Base-by-base conservation (phyloP, 169 alveolate genomes). In the Babesia sp. region DNA sequence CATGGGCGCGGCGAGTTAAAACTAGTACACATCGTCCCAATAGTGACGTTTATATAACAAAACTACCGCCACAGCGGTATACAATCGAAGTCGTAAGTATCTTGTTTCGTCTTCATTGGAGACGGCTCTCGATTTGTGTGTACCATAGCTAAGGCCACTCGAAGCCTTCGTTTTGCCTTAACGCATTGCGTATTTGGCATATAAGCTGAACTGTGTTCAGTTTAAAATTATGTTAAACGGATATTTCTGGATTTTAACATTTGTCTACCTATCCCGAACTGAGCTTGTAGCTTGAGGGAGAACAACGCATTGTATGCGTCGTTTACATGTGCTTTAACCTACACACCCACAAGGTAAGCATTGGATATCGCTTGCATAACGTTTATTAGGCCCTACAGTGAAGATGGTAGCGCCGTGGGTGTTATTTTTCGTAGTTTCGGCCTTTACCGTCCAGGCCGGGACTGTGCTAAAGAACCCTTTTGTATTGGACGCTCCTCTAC, bases 191-290 rank as follows among this genome's bases (percentile, higher is more conserved):
- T 12, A 22, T 22, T 18, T 31, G 34, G 33, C 45, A 37, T 24
- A 20, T 11, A 5, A 28, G 56, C 71, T 60, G 56, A 16, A 60
- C 71, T 60, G 71, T 60, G 71, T 60, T 60, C 56, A 41, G 71
- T 28, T 8, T 14, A 8, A 41, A 28, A 28, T 9, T 34, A 55
- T n/a, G 18, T 14, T 8, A 5, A 24, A 8, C 42, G 41, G n/a
- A 0, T 8, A 34, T 28, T 8, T 18, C 37, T 9, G 64, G 42
- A 18, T 55, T 16, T 28, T 7, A 48, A 33, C 67, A n/a, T 34
- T 34, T 28, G 5, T 5, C n/a, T 8, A 11, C 16, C 24, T 7
- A 34, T 53, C 31, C 36, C 36, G 20, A 16, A 12, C 26, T 31
- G 48, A 57, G 67, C 50, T 29, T 36, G 67, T 34, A 57, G 46